Conservation (phyloP, 1,139 yeast species). For the Yamadazyma sp. region DNA sequence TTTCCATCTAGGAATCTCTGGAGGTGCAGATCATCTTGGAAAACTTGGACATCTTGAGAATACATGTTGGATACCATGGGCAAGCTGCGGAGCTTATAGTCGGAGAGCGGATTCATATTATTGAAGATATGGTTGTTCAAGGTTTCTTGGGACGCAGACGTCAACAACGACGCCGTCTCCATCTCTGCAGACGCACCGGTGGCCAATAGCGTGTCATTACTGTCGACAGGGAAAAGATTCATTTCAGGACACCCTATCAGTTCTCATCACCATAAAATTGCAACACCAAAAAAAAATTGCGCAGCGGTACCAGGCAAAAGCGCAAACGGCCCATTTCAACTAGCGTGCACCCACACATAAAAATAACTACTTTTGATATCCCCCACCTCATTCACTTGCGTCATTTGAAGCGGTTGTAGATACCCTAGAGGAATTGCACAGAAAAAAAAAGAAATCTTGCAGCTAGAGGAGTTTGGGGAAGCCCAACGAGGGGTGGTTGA, state of each 20-base stretch:
- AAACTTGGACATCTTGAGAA: conserved; percentile 30
- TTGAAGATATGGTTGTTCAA: conserved; percentile 27
- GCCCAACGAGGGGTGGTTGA: not conserved
- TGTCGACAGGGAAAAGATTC: conserved; percentile 7
- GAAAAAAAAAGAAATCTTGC: not conserved
- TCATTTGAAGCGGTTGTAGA: no score
- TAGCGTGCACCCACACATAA: no score
- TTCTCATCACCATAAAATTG: no score
- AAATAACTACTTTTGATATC: no score
- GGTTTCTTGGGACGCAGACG: conserved; percentile 30
- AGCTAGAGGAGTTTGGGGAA: not conserved
- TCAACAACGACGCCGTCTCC: conserved; percentile 21
- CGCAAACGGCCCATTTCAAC: no score
- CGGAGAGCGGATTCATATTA: conserved; percentile 15
- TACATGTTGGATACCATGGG: conserved; percentile 31
- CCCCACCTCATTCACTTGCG: no score
- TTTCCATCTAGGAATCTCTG: conserved; percentile 13
- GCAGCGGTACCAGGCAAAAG: no score
- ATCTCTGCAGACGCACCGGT: conserved; percentile 14
- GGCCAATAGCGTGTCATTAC: conserved; percentile 10
- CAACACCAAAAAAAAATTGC: not conserved
- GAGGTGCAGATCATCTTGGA: conserved; percentile 20
- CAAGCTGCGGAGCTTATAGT: conserved; percentile 23
- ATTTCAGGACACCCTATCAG: no score
- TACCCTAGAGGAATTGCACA: not conserved